Conservation (phyloP, 176 grass and related monocot genomes). For the Eragrostis nindensis region DNA sequence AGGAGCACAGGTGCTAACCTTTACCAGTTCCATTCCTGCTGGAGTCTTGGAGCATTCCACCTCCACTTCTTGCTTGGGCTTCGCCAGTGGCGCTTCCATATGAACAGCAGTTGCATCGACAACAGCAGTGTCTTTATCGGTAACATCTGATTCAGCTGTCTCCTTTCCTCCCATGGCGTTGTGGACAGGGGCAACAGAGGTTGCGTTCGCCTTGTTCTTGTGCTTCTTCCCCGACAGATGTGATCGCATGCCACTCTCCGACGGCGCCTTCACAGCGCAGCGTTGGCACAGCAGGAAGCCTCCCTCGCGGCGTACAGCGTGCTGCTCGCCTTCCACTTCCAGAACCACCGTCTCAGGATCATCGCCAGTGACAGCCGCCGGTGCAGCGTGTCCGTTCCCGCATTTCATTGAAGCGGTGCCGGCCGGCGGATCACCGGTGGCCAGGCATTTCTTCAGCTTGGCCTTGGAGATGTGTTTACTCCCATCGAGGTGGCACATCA, state of each 20-base stretch:
- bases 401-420: not conserved
- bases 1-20: not conserved
- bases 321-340: not conserved
- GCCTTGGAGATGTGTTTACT: slow-evolving; percentile 37
- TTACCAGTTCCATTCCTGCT: not conserved
- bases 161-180: not conserved
- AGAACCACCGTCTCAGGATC: not conserved
- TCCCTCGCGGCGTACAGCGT: not conserved
- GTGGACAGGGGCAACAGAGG: not conserved
- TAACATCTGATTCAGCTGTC: not conserved
- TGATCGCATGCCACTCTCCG: not conserved
- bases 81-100: not conserved
- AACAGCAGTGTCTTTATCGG: not conserved
- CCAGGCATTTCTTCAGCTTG: not conserved
- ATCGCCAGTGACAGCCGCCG: not conserved
- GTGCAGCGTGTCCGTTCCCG: not conserved
- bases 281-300: slow-evolving; percentile 31
- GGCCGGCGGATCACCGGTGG: not conserved
- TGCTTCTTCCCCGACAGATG: slow-evolving; percentile 45
- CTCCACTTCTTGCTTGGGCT: not conserved
- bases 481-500: slow-evolving; percentile 48
- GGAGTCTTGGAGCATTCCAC: not conserved
- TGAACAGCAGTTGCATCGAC: not conserved
- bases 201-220: not conserved
- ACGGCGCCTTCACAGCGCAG: slow-evolving; percentile 10